phyloP scores from a whole-genome alignment of 768 basidiomycete genomes.

The Russula emetica region DNA sequence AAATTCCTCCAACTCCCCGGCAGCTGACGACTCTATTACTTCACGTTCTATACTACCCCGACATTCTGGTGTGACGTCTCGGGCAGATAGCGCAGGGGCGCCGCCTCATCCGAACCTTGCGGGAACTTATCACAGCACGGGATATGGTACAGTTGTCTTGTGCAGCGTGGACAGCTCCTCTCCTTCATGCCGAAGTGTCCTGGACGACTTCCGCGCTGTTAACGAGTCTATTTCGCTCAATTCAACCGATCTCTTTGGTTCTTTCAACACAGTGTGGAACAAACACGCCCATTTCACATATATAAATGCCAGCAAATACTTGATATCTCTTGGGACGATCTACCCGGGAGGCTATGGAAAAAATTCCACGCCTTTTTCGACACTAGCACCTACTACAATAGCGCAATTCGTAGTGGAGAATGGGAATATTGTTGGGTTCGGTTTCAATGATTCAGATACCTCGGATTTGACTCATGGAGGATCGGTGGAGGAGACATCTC shows the following conservation, averaged over 20 bases:
- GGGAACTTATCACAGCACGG: conserved; percentile 9
- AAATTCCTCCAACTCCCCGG: too few relatives aligned
- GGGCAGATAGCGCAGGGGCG: not conserved
- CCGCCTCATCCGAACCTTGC: not conserved
- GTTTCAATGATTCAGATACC: not conserved
- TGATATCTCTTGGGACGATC: not conserved
- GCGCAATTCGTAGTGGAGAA: conserved; percentile 11
- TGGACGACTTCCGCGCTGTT: conserved; percentile 7
- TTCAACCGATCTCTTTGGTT: conserved; percentile 10
- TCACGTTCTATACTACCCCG: not conserved
- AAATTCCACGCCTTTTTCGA: conserved; percentile 16
- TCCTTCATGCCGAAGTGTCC: conserved; percentile 10
- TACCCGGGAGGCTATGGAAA: conserved; percentile 21
- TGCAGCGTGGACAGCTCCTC: conserved; percentile 11
- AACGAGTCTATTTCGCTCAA: not conserved
- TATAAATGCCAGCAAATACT: not conserved
- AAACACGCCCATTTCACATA: not conserved
- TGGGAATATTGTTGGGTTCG: conserved; percentile 1
- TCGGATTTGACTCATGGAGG: not conserved
- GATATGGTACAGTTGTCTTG: conserved; percentile 7
- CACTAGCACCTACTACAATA: not conserved
- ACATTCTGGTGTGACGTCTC: not conserved
- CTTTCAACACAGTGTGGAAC: not conserved
- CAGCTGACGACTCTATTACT: too few relatives aligned
- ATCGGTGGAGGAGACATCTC: conserved; percentile 3